Percentiles rank a stretch among this genome's conserved stretches.
Conservation (phyloP, 2,329 filamentous ascomycete species). For the Drechslerella coelobrocha region DNA sequence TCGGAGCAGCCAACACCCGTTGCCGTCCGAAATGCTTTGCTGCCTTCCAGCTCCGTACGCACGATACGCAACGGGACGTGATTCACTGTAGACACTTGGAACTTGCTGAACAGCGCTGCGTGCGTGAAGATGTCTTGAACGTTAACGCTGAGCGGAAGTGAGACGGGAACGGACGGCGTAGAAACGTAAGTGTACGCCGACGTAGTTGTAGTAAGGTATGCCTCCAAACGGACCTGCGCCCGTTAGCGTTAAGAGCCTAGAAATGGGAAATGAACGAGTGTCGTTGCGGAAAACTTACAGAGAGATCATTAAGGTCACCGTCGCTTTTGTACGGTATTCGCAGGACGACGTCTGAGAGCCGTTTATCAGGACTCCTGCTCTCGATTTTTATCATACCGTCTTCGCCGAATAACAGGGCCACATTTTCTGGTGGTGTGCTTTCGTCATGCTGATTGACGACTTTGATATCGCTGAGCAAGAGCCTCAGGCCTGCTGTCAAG, state of each 20-base stretch:
- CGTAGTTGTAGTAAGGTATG: constrained; percentile 20
- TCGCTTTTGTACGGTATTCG: constrained; percentile 47
- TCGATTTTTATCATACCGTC: constrained; percentile 48
- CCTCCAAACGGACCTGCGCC: constrained; percentile 60
- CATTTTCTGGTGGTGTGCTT: constrained; percentile 54
- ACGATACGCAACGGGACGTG: constrained; percentile 76
- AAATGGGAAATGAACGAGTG: constrained; percentile 73
- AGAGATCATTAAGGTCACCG: constrained; percentile 67
- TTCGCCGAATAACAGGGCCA: constrained; percentile 43
- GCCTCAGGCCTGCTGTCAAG: constrained; percentile 70
- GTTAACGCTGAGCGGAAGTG: constrained; percentile 87
- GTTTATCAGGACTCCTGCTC: constrained; percentile 33
- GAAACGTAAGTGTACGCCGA: constrained; percentile 36
- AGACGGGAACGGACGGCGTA: constrained; percentile 66
- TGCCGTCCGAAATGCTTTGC: constrained; percentile 71
- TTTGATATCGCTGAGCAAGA: constrained; percentile 68
- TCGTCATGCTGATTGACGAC: constrained; percentile 61
- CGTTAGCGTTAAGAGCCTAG: constrained; percentile 61
- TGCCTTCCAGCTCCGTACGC: constrained; percentile 73
- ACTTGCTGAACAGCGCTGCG: constrained; percentile 79
- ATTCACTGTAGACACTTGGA: constrained; percentile 79
- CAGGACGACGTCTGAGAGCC: constrained; percentile 56
- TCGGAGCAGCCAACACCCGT: constrained; percentile 60
- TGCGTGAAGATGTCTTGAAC: constrained; percentile 96
- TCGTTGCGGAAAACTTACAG: constrained; percentile 83